Base-by-base conservation (phyloP, 2,329 filamentous ascomycete species). In the Lasiodiplodia gonubiensis region DNA sequence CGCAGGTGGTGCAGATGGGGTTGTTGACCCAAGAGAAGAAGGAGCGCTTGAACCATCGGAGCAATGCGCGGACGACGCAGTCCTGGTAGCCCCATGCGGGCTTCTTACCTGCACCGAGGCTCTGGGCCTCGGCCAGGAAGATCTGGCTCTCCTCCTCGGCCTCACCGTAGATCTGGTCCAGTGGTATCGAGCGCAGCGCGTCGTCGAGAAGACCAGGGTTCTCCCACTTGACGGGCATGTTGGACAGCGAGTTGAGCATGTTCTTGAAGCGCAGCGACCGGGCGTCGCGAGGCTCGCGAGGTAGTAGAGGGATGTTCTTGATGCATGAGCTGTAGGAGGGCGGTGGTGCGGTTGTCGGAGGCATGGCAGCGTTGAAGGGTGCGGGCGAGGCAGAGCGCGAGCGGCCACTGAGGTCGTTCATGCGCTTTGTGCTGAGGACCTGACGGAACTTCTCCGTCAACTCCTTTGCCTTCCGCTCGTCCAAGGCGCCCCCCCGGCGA, bases 1-100 rank as follows among this genome's bases (percentile, higher is more conserved):
- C 84, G 79, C 95, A 99, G 66, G 88, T 84, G 11, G 90, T 86
- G 79, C 95, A 98, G 21, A 90, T 86, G 0, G 95, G 95, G 80
- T 97, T 97, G 82, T 97, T 97, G 74, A 98, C 93, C 90, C 94
- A 99, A 69, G 91, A 89, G 81, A 98, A 98, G 82, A 98, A 98
- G 8, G 91, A 90, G 71, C 91, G 87, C 82, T 95, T 97, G 83
- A 97, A 99, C 95, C 95, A 98, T 80, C 92, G 93, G 75, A 98
- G 84, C 70, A 98, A 84, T 69, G 94, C 92, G 71, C 92, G 88
- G 75, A 98, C 91, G 66, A 97, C 93, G 78, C 94, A 99, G 81
- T 99, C 95, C 80, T 98, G 94, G 77, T 98, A 97, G 67, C 94
- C 94, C 94, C 94, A 98, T 82, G 93, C 91, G 1, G 94, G 88